Percentiles rank a stretch among this genome's conserved stretches.
Evolutionary conservation across 2,329 filamentous ascomycete genomes (phyloP).

Genomic region (Penicillium sp.): DNA sequence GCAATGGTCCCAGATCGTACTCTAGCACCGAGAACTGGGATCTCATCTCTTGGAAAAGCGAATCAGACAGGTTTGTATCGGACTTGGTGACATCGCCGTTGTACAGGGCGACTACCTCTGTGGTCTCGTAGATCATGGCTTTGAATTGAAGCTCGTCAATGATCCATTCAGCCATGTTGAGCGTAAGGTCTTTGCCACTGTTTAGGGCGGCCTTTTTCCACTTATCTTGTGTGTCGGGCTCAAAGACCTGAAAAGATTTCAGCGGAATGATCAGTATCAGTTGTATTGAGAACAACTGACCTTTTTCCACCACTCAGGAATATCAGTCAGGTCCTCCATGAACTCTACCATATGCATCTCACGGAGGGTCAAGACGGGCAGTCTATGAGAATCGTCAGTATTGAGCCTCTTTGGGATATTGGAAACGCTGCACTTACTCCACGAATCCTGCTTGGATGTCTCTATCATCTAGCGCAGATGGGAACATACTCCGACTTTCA

Average conservation of each 20-base stretch:
- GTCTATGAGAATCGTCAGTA: conserved; percentile 14
- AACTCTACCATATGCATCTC: conserved; percentile 41
- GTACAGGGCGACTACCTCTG: conserved; percentile 45
- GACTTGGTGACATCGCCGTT: conserved; percentile 55
- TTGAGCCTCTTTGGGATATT: not conserved
- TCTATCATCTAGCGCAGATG: conserved; percentile 33
- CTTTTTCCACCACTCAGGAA: conserved; percentile 41
- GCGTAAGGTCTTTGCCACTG: conserved; percentile 29
- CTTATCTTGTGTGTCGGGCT: conserved; percentile 29
- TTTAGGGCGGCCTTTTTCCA: conserved; percentile 33
- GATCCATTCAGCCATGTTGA: conserved; percentile 39
- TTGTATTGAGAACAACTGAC: conserved; percentile 9
- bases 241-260: conserved; percentile 26
- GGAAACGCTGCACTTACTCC: conserved; percentile 19
- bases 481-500: conserved; percentile 30
- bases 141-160: conserved; percentile 53
- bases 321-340: conserved; percentile 44
- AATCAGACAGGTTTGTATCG: conserved; percentile 45
- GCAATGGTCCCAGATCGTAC: conserved; percentile 47
- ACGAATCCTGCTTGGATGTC: conserved; percentile 30
- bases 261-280: not conserved
- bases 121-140: conserved; percentile 45
- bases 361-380: conserved; percentile 33
- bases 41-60: conserved; percentile 44
- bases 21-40: conserved; percentile 50